phyloP scores from a whole-genome alignment of 2,329 filamentous ascomycete genomes.

The Calonectria fujianensis region DNA sequence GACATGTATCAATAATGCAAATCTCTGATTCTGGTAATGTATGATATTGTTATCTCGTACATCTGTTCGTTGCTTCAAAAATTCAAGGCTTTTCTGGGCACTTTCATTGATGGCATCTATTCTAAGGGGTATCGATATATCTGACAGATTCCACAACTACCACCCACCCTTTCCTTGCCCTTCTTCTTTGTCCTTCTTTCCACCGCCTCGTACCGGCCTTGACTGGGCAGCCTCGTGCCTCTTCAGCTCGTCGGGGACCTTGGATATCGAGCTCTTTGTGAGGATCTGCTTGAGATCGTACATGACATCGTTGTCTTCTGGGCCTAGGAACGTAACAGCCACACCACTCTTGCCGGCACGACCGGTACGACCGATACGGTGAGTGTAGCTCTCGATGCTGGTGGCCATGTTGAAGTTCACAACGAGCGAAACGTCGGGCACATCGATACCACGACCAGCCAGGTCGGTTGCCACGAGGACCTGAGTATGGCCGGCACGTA shows the following conservation, averaged over 20 bases:
- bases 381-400: constrained; percentile 95
- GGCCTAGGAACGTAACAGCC: constrained; percentile 95
- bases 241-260: constrained; percentile 92
- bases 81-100: background rate
- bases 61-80: background rate
- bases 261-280: constrained; percentile 89
- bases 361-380: constrained; percentile 96
- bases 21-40: background rate
- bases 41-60: background rate
- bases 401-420: constrained; percentile 99
- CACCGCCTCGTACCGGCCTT: constrained; percentile 72
- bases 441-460: constrained; percentile 97
- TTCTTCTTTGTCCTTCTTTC: constrained; percentile 57
- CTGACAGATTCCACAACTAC: constrained; percentile 39
- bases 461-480: constrained; percentile 97
- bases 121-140: constrained; percentile 18
- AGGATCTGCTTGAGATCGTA: constrained; percentile 98
- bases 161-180: constrained; percentile 53
- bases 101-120: constrained; percentile 5
- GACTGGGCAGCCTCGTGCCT: constrained; percentile 95
- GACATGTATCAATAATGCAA: background rate
- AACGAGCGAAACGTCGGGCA: constrained; percentile 93
- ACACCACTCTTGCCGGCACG: constrained; percentile 98
- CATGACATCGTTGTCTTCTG: constrained; percentile 91
- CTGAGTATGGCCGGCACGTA: constrained; percentile 86